Evolutionary conservation across 768 basidiomycete genomes (phyloP).

Genomic region (Boletellus emodensis): DNA sequence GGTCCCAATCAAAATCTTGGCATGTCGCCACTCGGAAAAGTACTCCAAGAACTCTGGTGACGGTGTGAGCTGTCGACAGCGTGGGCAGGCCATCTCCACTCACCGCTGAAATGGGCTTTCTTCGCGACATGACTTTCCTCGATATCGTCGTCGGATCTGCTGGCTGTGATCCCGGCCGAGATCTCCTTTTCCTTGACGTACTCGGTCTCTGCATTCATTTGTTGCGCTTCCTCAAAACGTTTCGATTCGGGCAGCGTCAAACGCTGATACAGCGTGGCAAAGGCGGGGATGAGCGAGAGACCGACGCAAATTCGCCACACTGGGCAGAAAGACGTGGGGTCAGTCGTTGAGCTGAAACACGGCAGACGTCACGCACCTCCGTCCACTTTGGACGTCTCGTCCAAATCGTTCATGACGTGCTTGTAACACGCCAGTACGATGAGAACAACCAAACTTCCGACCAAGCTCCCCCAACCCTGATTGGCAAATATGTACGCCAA

Average conservation of each 20-base stretch:
- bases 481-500: conserved; percentile 75
- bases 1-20: conserved; percentile 65
- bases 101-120: conserved; percentile 52
- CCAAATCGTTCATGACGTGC: conserved; percentile 54
- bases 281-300: conserved; percentile 71
- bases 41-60: conserved; percentile 56
- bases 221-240: conserved; percentile 45
- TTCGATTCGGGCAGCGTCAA: conserved; percentile 68
- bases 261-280: conserved; percentile 71
- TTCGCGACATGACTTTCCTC: conserved; percentile 29
- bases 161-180: background rate
- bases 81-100: background rate
- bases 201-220: conserved; percentile 23
- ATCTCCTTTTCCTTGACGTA: conserved; percentile 33
- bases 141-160: background rate
- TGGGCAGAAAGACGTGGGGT: conserved; percentile 13
- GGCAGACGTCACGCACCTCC: conserved; percentile 45
- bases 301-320: conserved; percentile 75
- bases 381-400: conserved; percentile 61
- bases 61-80: background rate
- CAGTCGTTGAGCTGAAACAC: background rate
- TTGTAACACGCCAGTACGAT: conserved; percentile 64
- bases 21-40: conserved; percentile 70
- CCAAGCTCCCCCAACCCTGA: conserved; percentile 74
- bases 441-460: conserved; percentile 59